Evolutionary conservation across 805 yeast genomes (phyloP).

Genomic region (Wickerhamomyces bisporus): DNA sequence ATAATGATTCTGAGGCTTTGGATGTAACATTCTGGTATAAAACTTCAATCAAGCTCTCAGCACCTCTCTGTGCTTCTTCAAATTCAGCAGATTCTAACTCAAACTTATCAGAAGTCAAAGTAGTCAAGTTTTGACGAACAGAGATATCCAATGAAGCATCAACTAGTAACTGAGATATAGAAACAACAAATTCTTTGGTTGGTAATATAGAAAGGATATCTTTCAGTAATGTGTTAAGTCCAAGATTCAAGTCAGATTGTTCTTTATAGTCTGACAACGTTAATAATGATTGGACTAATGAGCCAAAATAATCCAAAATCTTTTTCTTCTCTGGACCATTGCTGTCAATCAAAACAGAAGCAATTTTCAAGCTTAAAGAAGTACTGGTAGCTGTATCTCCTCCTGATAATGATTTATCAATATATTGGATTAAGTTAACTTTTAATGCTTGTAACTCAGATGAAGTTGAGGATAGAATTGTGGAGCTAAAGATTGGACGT

Average conservation of each 20-base stretch:
- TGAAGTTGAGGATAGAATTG: slow-evolving; percentile 44
- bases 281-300: slow-evolving; percentile 16
- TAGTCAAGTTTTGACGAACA: slow-evolving; percentile 56
- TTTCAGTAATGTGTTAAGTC: slow-evolving; percentile 51
- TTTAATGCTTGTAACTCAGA: slow-evolving; percentile 46
- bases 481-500: slow-evolving; percentile 60
- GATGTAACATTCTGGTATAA: slow-evolving; percentile 36
- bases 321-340: slow-evolving; percentile 11
- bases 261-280: slow-evolving; percentile 16
- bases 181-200: slow-evolving; percentile 60
- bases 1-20: slow-evolving; percentile 35
- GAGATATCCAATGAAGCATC: slow-evolving; percentile 32
- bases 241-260: slow-evolving; percentile 13
- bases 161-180: slow-evolving; percentile 42
- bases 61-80: slow-evolving; percentile 42
- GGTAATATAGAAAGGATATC: slow-evolving; percentile 70
- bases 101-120: slow-evolving; percentile 62
- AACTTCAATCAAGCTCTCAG: slow-evolving; percentile 44
- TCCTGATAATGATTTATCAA: slow-evolving; percentile 36
- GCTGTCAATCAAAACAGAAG: slow-evolving; percentile 43
- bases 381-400: slow-evolving; percentile 36
- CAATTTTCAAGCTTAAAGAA: slow-evolving; percentile 50
- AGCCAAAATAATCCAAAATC: slow-evolving; percentile 15
- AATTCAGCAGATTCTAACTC: slow-evolving; percentile 58
- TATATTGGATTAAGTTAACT: slow-evolving; percentile 48